A percentile compares a stretch with the other conserved stretches of the same genome.
Evolutionary conservation across 306 rosid species (phyloP).

Genomic region (Argentina anserina): DNA sequence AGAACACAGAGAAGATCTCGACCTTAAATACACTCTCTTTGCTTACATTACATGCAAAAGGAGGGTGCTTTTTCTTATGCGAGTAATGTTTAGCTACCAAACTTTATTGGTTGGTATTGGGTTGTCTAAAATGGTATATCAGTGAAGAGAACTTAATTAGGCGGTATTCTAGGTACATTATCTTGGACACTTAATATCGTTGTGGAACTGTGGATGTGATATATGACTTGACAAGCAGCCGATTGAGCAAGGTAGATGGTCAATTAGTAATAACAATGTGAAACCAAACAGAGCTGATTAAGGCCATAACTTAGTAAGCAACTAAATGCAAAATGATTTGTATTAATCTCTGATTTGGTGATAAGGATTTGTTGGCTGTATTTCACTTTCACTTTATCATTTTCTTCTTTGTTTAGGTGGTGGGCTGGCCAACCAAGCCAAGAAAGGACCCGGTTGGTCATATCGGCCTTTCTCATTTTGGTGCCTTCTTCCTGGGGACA

Average conservation of each 20-base stretch:
- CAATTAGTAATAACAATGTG: background rate
- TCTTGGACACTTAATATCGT: background rate
- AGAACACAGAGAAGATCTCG: background rate
- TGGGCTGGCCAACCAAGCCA: slow-evolving; percentile 10
- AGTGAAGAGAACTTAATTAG: no score
- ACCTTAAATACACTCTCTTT: background rate
- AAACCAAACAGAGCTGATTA: background rate
- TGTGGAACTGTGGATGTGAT: background rate
- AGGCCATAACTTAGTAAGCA: background rate
- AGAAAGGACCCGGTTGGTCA: slow-evolving; percentile 9
- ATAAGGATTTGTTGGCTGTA: background rate
- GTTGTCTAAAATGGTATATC: no score
- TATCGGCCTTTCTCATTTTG: background rate
- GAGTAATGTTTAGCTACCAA: background rate
- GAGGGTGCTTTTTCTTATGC: background rate
- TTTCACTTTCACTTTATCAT: background rate
- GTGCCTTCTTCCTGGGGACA: background rate
- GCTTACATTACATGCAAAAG: background rate
- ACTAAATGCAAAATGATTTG: background rate
- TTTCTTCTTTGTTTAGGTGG: slow-evolving; percentile 1
- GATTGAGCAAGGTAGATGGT: background rate
- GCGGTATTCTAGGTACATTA: background rate
- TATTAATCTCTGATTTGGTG: background rate
- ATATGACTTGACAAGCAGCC: background rate
- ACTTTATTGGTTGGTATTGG: no score